Base-by-base conservation (phyloP, 257 asterid genomes). In the Solanum neorickii region DNA sequence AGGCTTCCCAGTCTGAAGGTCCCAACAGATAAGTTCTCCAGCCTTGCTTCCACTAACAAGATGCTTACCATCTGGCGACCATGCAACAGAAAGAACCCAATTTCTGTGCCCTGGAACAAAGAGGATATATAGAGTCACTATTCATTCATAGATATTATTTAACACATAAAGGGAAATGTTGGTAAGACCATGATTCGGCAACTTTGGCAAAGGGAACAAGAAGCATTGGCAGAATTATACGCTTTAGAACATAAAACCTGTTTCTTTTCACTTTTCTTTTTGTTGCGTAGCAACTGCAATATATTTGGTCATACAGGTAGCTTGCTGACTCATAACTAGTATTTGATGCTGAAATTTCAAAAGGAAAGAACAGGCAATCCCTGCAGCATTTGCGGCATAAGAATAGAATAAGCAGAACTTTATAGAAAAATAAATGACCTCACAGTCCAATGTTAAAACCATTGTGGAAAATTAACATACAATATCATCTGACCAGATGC, bases 41-140 rank as follows among this genome's bases (percentile, higher is more conserved):
- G 97, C 88, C 93, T 95, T 97, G 90, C 99, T 95, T 90, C 98
- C 99, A 88, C 98, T 95, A 29, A 94, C 98, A 87, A 95, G 99
- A 91, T 94, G 90, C 82, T 92, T 93, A 87, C 98, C 94, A 90
- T 97, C 98, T 25, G 98, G 97, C 44, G 99, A 94, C 99, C 98
- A 97, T 73, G 99, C 96, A 89, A 97, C 95, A 89, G 94, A 94
- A 68, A 97, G 98, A 87, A 95, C 98, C 98, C 98, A 97, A 90
- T 95, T 97, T 90, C 88, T 94, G 90, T 97, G 98, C 78, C 99
- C 99, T 97, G 89, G 74, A 86, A 83, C 89, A 49, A 75, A 86
- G 83, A n/a, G 37, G 44, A 76, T 77, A 42, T n/a, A 65, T 31
- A 35, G 52, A 15, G 70, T 78, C 86, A 80, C 87, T 42, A 23